Base-by-base conservation (phyloP, 2,329 filamentous ascomycete genomes). In the Ophiognomonia clavigignenti-juglandacearum region DNA sequence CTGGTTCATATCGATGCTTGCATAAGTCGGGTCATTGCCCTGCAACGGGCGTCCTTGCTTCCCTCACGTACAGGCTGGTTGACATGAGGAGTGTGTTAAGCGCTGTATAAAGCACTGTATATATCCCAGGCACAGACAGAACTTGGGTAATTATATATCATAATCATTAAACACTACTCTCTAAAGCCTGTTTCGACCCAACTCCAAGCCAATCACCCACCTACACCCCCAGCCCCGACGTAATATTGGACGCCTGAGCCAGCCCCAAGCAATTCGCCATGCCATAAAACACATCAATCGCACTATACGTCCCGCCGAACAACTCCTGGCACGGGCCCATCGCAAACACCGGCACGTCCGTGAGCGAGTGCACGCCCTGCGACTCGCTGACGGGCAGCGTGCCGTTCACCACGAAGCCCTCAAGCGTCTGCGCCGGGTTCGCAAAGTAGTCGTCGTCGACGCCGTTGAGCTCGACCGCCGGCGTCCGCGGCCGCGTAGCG, bases 321-420 rank as follows among this genome's bases (percentile, higher is more conserved):
- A 77, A 68, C 57, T 88, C 83, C 64, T 89, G 83, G 68, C 88
- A 92, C 6, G 88, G 88, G 0, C 88, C 88, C 70, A 78, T 77
- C 1, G 86, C 85, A 58, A 86, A 92, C 18, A 93, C 83, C 2
- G 86, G 82, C 26, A 90, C 86, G 57, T 90, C 86, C 1, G 86
- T 90, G 53, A 90, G 70, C 20, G 81, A 86, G 70, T 90, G 86
- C 16, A 89, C 86, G 41, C 86, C 88, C 67, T 85, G 77, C 34
- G 72, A 62, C 57, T 85, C 77, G 45, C 64, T 66, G 2, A 80
- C 75, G 0, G 83, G 77, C 16, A 93, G 65, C 0, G 86, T 91
- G 41, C 88, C 88, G 59, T 92, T 91, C 55, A 89, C 70, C 45
- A 88, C 59, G 64, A 89, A 83, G 4, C 88, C 88, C 41, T 72